These are phyloP conservation scores for Candida incommunis DNA, from an alignment of 805 yeast genomes.

Conservation along the genomic window DNA sequence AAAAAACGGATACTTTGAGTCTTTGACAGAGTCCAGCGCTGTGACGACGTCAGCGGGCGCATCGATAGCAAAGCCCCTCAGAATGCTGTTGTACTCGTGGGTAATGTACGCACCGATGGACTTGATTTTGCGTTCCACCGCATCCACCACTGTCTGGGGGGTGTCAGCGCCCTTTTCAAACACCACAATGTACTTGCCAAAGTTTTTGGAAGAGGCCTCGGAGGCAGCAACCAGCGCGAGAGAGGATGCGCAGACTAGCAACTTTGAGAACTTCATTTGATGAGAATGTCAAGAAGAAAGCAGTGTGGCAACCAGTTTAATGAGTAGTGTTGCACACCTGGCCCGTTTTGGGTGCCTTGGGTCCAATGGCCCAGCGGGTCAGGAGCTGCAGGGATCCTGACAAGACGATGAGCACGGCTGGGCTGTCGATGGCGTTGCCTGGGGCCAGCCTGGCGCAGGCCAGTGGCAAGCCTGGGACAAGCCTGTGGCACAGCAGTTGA, in stretches of 20 bases:
- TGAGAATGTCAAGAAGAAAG: too few species aligned
- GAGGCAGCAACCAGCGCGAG: constrained; percentile 1
- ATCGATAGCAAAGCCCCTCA: constrained; percentile 34
- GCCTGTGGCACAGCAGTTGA: too few species aligned
- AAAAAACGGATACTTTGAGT: constrained; percentile 26
- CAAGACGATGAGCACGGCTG: too few species aligned
- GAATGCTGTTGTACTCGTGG: constrained; percentile 31
- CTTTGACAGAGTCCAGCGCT: constrained; percentile 10
- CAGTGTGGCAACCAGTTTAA: too few species aligned
- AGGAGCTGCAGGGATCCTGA: too few species aligned
- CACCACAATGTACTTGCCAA: constrained; percentile 15
- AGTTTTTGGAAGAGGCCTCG: not conserved
- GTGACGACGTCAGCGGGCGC: constrained; percentile 21
- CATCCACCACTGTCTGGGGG: constrained; percentile 19
- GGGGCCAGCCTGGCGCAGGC: too few species aligned
- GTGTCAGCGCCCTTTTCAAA: constrained; percentile 19
- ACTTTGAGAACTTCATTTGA: not conserved
- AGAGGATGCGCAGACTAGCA: not conserved
- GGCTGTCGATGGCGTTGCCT: too few species aligned
- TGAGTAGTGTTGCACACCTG: too few species aligned
- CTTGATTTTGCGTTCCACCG: constrained; percentile 22
- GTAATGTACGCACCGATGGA: constrained; percentile 31
- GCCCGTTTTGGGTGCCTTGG: too few species aligned
- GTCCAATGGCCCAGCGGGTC: too few species aligned
- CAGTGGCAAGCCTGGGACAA: too few species aligned